Percentiles rank a stretch among this genome's conserved stretches.
phyloP scores from a whole-genome alignment of 345 rosid genomes.

The Eucalyptus rudis region DNA sequence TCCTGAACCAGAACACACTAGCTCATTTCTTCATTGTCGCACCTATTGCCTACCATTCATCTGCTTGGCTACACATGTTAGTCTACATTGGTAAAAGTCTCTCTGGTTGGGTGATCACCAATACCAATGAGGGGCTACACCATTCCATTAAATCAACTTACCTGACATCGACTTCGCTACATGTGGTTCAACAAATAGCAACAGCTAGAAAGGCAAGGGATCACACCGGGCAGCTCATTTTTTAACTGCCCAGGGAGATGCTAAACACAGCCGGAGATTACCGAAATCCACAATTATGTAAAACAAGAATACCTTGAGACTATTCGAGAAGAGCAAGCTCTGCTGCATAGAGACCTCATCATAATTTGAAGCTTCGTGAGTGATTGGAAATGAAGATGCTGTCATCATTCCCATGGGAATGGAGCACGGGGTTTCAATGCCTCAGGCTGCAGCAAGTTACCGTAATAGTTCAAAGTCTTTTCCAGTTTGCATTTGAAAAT shows the following conservation, averaged over 20 bases:
- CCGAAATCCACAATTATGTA: not conserved
- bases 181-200: not conserved
- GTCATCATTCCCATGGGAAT: constrained; percentile 33
- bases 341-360: constrained; percentile 81
- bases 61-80: not conserved
- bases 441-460: not conserved
- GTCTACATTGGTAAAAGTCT: not conserved
- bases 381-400: constrained; percentile 34
- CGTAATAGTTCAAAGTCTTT: not conserved
- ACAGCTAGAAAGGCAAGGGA: not conserved
- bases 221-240: not conserved
- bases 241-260: not conserved
- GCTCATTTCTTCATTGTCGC: not conserved
- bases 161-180: not conserved
- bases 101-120: not conserved
- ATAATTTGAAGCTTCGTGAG: constrained; percentile 53
- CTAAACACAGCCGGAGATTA: not conserved
- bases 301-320: constrained; percentile 53
- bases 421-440: not conserved
- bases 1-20: not conserved
- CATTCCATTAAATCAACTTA: not conserved
- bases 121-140: not conserved
- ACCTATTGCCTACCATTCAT: not conserved
- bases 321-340: constrained; percentile 74
- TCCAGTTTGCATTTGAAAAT: not conserved